Conservation (phyloP, 2,329 filamentous ascomycete genomes). For the Aspergillus luchuensis region DNA sequence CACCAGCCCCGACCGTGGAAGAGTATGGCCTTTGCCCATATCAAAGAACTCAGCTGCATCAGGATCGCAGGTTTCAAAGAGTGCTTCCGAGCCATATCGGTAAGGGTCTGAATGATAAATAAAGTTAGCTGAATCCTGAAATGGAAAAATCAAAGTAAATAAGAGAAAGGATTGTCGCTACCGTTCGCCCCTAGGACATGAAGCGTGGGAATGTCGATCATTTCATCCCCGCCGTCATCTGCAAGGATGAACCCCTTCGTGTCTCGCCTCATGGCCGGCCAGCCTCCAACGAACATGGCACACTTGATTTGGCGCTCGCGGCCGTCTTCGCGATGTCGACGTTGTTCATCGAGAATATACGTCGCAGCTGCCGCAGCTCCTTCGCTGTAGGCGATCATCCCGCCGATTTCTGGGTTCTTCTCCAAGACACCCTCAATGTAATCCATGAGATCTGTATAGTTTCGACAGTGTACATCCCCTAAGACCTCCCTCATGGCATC, state of each 20-base stretch:
- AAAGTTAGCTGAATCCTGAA: too few relatives aligned
- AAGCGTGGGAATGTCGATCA: not conserved
- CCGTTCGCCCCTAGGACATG: conserved; percentile 1
- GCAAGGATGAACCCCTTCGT: not conserved
- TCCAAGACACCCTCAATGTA: conserved; percentile 17
- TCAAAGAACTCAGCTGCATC: too few relatives aligned
- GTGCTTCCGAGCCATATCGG: too few relatives aligned
- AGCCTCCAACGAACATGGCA: conserved; percentile 27
- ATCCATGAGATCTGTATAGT: too few relatives aligned
- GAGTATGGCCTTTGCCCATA: too few relatives aligned
- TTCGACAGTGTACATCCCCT: too few relatives aligned
- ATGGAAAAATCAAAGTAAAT: too few relatives aligned
- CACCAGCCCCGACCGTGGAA: too few relatives aligned
- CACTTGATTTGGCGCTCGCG: conserved; percentile 25
- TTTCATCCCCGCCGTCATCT: not conserved
- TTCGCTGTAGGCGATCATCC: conserved; percentile 31
- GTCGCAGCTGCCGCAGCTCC: conserved; percentile 28
- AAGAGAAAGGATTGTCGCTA: not conserved
- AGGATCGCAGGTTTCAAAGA: too few relatives aligned
- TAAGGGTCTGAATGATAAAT: too few relatives aligned
- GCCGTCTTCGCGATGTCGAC: conserved; percentile 16
- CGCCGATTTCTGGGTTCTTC: conserved; percentile 24
- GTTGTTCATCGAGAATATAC: conserved; percentile 26
- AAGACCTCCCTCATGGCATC: too few relatives aligned
- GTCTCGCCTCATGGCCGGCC: conserved; percentile 18